Percentiles rank a stretch among this genome's conserved stretches.
phyloP scores from a whole-genome alignment of 176 grass and related monocot genomes.

The Guadua angustifolia region DNA sequence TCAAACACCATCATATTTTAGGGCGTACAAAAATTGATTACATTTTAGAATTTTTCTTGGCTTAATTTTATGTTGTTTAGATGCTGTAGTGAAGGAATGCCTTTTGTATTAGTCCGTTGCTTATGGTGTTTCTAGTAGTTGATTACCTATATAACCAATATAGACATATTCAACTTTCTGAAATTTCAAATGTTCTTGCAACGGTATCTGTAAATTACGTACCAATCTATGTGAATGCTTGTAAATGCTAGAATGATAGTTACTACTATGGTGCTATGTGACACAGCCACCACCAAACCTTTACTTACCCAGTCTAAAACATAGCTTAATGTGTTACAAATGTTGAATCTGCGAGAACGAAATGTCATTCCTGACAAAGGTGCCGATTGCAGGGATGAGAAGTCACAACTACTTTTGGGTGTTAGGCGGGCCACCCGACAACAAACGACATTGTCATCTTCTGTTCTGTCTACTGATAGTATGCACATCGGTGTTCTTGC shows the following conservation, averaged over 20 bases:
- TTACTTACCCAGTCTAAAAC: not conserved
- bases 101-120: not conserved
- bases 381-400: conserved; percentile 75
- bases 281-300: not conserved
- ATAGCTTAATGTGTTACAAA: not conserved
- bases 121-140: not conserved
- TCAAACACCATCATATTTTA: not conserved
- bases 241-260: not conserved
- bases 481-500: conserved; percentile 98
- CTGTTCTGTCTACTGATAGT: conserved; percentile 92
- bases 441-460: conserved; percentile 67
- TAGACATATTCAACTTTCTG: not conserved
- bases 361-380: not conserved
- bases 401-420: conserved; percentile 89
- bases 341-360: not conserved
- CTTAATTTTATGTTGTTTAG: not conserved
- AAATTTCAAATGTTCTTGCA: not conserved
- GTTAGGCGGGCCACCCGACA: conserved; percentile 74
- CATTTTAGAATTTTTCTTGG: not conserved
- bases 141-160: not conserved
- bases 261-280: not conserved
- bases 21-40: not conserved
- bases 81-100: not conserved
- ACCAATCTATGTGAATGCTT: not conserved
- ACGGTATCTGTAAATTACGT: not conserved